These are phyloP conservation scores for Pythium folliculosum DNA, from an alignment of 352 stramenopile species.

Conservation along the genomic window DNA sequence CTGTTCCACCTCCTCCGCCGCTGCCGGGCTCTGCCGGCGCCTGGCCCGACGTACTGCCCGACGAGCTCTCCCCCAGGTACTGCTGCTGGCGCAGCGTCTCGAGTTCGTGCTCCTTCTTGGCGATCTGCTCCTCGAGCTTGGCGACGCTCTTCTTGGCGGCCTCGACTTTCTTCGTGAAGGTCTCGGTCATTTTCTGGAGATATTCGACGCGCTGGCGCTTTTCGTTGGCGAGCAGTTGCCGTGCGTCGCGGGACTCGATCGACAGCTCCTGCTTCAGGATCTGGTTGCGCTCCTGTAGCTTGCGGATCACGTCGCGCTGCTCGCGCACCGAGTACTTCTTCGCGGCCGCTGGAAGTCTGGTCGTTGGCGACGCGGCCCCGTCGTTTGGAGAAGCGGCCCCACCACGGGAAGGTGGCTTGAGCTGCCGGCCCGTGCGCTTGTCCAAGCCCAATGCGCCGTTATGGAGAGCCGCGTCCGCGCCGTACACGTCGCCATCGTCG, in stretches of 20 bases:
- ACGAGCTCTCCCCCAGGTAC: neutral
- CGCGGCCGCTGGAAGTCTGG: conserved; percentile 12
- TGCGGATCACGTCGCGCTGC: conserved; percentile 69
- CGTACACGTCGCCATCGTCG: conserved; percentile 3
- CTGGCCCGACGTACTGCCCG: neutral
- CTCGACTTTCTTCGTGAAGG: conserved; percentile 54
- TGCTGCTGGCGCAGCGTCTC: conserved; percentile 44
- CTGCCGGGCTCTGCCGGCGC: neutral
- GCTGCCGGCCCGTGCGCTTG: conserved; percentile 24
- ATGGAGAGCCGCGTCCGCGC: neutral
- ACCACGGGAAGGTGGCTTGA: conserved; percentile 8
- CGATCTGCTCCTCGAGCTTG: conserved; percentile 49
- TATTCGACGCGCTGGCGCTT: conserved; percentile 60
- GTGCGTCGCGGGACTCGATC: conserved; percentile 65
- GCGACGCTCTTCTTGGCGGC: conserved; percentile 41
- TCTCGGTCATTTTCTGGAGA: conserved; percentile 50
- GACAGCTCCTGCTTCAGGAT: conserved; percentile 73
- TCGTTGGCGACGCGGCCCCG: neutral
- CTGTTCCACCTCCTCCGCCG: neutral
- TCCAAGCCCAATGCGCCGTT: neutral
- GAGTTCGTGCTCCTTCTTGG: conserved; percentile 51
- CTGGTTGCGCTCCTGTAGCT: conserved; percentile 75
- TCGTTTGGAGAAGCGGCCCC: conserved; percentile 7
- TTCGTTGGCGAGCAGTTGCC: conserved; percentile 49
- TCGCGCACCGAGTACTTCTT: conserved; percentile 70